phyloP scores from a whole-genome alignment of 371 early-diverging fungal genomes.

The Dinochytrium kinnereticum region DNA sequence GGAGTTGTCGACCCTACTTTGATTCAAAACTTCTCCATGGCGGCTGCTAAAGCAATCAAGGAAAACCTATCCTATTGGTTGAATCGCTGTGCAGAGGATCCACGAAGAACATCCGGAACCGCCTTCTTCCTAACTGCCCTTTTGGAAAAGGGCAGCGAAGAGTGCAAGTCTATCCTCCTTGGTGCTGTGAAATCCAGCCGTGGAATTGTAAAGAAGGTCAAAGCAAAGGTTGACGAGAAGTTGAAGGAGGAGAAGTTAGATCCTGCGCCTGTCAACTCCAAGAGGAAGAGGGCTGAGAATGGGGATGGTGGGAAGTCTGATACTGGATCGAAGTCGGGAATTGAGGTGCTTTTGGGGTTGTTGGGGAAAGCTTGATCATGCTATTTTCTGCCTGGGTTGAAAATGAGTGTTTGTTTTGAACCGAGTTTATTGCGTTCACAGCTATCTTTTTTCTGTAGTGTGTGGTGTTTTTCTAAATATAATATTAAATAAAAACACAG shows the following conservation, averaged over 20 bases:
- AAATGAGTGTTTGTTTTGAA: too few species aligned
- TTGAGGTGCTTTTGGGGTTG: background rate
- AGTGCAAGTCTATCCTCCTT: background rate
- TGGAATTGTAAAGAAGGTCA: slow-evolving; percentile 10
- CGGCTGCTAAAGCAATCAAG: slow-evolving; percentile 14
- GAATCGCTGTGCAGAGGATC: slow-evolving; percentile 39
- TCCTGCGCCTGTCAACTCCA: background rate
- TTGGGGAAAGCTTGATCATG: background rate
- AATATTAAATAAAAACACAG: too few species aligned
- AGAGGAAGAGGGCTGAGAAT: slow-evolving; percentile 4
- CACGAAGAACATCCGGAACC: slow-evolving; percentile 37
- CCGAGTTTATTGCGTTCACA: too few species aligned
- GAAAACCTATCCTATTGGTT: slow-evolving; percentile 41
- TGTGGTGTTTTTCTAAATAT: too few species aligned
- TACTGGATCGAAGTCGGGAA: background rate
- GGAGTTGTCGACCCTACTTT: slow-evolving; percentile 8
- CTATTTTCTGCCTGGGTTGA: too few species aligned
- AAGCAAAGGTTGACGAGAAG: background rate
- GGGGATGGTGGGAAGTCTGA: background rate
- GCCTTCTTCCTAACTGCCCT: slow-evolving; percentile 47
- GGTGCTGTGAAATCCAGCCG: background rate
- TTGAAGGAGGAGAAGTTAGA: slow-evolving; percentile 6
- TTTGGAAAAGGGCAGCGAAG: slow-evolving; percentile 30
- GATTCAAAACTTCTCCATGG: slow-evolving; percentile 11
- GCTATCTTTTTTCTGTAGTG: too few species aligned